These are phyloP conservation scores for Penicillium sp. DNA, from an alignment of 2,329 filamentous ascomycete species.

Conservation along the genomic window DNA sequence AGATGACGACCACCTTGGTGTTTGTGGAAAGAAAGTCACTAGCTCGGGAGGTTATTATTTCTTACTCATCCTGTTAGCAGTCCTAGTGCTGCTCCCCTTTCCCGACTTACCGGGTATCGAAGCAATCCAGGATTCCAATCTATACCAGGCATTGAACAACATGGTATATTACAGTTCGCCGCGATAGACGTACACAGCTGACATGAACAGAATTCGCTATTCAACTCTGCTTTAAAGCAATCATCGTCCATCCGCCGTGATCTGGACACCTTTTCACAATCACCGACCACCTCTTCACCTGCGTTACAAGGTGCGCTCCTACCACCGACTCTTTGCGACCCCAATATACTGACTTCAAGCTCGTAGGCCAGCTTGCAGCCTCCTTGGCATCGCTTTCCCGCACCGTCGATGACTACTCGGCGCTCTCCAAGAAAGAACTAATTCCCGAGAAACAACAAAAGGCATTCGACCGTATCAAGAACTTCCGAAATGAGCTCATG, in stretches of 20 bases:
- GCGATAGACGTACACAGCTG: not conserved
- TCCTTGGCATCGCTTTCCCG: constrained; percentile 79
- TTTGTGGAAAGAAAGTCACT: not conserved
- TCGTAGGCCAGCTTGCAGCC: constrained; percentile 67
- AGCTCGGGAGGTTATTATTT: not conserved
- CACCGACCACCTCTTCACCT: constrained; percentile 56
- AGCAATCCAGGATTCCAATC: not conserved
- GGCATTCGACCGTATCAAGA: constrained; percentile 77
- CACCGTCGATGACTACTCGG: constrained; percentile 88
- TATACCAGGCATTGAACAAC: constrained; percentile 11
- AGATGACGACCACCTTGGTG: not conserved
- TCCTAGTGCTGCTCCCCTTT: not conserved
- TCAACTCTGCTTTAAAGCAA: constrained; percentile 83
- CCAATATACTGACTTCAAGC: constrained; percentile 32
- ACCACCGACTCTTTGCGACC: not conserved
- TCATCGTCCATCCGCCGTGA: constrained; percentile 75
- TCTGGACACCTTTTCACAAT: constrained; percentile 66
- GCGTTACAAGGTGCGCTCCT: constrained; percentile 55
- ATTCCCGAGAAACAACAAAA: constrained; percentile 90
- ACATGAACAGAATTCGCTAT: constrained; percentile 66
- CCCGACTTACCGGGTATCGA: not conserved
- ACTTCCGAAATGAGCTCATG: constrained; percentile 76
- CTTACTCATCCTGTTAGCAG: not conserved
- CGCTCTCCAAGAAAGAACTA: constrained; percentile 80
- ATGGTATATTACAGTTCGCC: constrained; percentile 8